Percentiles rank a stretch among this genome's conserved stretches.
Conservation (phyloP, 176 grass and related monocot species). For the Hordeum marinum region DNA sequence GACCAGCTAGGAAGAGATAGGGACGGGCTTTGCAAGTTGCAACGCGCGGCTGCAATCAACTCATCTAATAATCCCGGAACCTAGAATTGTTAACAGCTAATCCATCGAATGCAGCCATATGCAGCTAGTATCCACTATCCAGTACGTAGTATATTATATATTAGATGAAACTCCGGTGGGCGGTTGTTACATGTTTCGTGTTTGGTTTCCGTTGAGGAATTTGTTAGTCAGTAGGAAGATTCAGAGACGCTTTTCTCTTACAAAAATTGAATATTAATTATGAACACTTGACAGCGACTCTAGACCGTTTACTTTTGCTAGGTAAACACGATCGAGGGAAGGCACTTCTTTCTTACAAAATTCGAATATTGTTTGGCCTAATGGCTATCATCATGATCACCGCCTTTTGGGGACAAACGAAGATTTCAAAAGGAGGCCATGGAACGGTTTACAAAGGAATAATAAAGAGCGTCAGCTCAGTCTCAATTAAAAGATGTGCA, state of each 20-base stretch:
- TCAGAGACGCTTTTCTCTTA: background rate
- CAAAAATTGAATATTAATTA: background rate
- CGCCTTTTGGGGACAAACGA: background rate
- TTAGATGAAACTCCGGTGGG: no score
- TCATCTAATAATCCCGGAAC: no score
- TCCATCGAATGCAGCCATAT: no score
- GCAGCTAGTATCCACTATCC: no score
- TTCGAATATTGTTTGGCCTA: background rate
- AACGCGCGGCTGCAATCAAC: no score
- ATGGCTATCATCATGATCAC: background rate
- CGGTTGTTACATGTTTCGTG: background rate
- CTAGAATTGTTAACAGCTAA: no score
- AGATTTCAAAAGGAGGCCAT: constrained; percentile 29
- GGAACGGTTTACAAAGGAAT: constrained; percentile 35
- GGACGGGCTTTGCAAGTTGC: no score
- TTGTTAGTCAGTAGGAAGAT: background rate
- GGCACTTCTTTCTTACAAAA: no score
- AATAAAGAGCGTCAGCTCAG: background rate
- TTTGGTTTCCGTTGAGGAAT: background rate
- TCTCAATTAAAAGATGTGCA: constrained; percentile 16
- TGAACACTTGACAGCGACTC: background rate
- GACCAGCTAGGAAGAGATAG: no score
- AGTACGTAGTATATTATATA: no score
- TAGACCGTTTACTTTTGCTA: background rate
- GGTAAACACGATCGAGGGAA: background rate